Evolutionary conservation across 2,329 filamentous ascomycete genomes (phyloP).

Genomic region (Fusarium lateritium): DNA sequence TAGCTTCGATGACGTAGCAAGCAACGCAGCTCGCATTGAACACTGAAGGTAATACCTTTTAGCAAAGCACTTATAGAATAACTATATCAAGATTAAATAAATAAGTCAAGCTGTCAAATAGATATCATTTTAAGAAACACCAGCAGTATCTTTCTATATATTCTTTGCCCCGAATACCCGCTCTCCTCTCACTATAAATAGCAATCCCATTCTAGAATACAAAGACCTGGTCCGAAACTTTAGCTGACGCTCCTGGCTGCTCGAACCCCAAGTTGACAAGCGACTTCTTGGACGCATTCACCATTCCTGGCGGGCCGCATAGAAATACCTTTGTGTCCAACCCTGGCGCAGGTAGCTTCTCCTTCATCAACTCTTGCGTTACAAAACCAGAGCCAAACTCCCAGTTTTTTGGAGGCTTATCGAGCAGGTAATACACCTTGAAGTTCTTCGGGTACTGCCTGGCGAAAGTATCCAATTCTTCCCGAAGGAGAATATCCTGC

Average conservation of each 20-base stretch:
- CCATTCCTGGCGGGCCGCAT: conserved; percentile 74
- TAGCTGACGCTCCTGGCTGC: conserved; percentile 63
- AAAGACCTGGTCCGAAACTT: conserved; percentile 69
- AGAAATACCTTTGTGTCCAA: conserved; percentile 67
- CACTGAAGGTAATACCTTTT: too few species aligned
- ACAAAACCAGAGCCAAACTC: conserved; percentile 64
- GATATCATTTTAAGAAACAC: too few species aligned
- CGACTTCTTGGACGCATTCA: conserved; percentile 68
- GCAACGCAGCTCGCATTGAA: too few species aligned
- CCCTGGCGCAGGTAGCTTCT: conserved; percentile 63
- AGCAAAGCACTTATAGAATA: too few species aligned
- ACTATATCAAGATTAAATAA: too few species aligned
- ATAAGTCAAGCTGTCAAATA: too few species aligned
- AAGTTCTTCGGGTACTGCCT: conserved; percentile 67
- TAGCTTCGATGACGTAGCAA: too few species aligned
- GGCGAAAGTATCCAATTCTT: conserved; percentile 69
- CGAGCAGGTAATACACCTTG: conserved; percentile 69
- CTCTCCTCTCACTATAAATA: too few species aligned
- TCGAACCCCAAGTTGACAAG: conserved; percentile 65
- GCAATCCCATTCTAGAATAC: background rate
- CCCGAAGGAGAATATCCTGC: conserved; percentile 70
- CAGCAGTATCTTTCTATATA: too few species aligned
- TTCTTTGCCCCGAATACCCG: too few species aligned
- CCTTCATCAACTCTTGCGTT: conserved; percentile 63
- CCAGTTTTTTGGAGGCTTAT: conserved; percentile 63